Percentiles rank a stretch among this genome's conserved stretches.
Conservation (phyloP, 768 basidiomycete genomes). For the Auricularia sp. region DNA sequence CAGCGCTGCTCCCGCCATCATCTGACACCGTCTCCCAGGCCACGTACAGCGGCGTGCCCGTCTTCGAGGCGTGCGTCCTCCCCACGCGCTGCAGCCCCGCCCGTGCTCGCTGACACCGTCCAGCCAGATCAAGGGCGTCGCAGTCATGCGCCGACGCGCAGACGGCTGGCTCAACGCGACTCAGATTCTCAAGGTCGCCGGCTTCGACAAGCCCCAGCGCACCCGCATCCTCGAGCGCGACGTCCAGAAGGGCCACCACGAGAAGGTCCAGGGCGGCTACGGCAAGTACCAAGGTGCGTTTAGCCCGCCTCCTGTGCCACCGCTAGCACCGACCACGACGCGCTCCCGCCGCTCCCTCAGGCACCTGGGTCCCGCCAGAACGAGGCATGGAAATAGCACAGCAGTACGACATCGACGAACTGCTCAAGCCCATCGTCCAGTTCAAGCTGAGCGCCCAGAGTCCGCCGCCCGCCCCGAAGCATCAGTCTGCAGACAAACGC, state of each 20-base stretch:
- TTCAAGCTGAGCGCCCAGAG: conserved; percentile 74
- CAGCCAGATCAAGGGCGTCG: conserved; percentile 92
- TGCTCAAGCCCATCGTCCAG: conserved; percentile 88
- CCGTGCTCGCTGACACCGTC: conserved; percentile 26
- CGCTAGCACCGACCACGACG: neutral
- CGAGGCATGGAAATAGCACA: conserved; percentile 76
- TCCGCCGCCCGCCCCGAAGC: conserved; percentile 93
- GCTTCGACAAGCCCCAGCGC: conserved; percentile 97
- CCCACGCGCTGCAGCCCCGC: conserved; percentile 21
- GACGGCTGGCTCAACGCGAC: conserved; percentile 99
- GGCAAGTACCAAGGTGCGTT: conserved; percentile 96
- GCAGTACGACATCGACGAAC: conserved; percentile 84
- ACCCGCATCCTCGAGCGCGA: conserved; percentile 96
- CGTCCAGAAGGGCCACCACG: conserved; percentile 96
- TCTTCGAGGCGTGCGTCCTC: conserved; percentile 69
- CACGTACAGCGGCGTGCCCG: conserved; percentile 87
- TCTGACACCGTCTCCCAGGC: conserved; percentile 39
- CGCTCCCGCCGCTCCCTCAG: conserved; percentile 30
- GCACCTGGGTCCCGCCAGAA: conserved; percentile 97
- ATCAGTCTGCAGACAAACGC: conserved; percentile 22
- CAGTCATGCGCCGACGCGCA: conserved; percentile 92
- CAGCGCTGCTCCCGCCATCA: neutral
- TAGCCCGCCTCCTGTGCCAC: neutral
- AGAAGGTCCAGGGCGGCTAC: conserved; percentile 98
- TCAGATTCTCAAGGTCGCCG: conserved; percentile 96